Evolutionary conservation across 2,329 filamentous ascomycete genomes (phyloP).

Genomic region (Penicillium corylophilum): DNA sequence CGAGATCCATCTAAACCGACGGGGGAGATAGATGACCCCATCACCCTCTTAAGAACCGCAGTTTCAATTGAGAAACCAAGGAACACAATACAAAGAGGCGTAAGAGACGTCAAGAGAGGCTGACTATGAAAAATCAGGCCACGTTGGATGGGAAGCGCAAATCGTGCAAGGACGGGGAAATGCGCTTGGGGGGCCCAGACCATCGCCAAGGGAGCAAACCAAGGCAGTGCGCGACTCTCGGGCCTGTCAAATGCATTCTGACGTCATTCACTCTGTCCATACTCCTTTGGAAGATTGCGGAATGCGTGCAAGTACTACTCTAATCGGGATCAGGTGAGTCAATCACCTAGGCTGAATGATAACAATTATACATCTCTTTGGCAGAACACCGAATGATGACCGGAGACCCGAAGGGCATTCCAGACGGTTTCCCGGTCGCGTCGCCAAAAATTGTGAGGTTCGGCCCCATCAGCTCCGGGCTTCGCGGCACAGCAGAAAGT

Average conservation of each 20-base stretch:
- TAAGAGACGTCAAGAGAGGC: background rate
- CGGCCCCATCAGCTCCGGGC: constrained; percentile 16
- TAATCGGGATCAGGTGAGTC: background rate
- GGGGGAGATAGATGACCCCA: background rate
- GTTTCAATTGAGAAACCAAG: background rate
- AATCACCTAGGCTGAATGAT: background rate
- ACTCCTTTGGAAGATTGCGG: background rate
- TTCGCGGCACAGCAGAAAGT: constrained; percentile 21
- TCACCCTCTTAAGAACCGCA: background rate
- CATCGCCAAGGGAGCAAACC: constrained; percentile 21
- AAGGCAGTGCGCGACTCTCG: constrained; percentile 21
- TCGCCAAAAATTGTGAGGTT: constrained; percentile 1
- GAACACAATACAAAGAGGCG: background rate
- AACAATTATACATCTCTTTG: constrained; percentile 10
- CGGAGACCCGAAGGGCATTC: too few relatives aligned
- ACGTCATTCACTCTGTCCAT: constrained; percentile 18
- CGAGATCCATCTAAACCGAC: background rate
- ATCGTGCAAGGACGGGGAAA: background rate
- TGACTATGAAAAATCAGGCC: background rate
- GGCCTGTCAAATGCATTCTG: constrained; percentile 22
- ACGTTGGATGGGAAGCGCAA: too few relatives aligned
- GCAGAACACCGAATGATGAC: background rate
- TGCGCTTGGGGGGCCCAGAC: constrained; percentile 14
- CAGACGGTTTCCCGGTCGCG: background rate
- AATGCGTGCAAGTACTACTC: constrained; percentile 16